Evolutionary conservation across 768 basidiomycete species (phyloP).

Genomic region (Naganishia kalamii): DNA sequence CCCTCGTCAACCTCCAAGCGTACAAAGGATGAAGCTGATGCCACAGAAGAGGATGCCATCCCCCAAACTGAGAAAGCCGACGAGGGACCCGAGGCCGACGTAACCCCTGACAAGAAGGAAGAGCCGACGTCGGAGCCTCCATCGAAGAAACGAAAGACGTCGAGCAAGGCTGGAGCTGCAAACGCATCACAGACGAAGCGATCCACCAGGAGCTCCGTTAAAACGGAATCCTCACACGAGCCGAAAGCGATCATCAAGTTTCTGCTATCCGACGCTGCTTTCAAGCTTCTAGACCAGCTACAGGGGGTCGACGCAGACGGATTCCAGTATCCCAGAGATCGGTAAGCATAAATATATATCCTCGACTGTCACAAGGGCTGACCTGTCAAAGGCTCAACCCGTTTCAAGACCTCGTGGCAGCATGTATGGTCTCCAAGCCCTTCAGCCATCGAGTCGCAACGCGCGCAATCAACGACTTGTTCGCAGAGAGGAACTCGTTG

Average conservation of each 20-base stretch:
- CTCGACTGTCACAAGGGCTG: background rate
- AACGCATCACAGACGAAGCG: too few relatives aligned
- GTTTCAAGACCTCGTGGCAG: constrained; percentile 1
- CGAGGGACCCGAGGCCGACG: too few relatives aligned
- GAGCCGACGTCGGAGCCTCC: too few relatives aligned
- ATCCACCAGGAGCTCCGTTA: too few relatives aligned
- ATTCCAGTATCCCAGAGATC: background rate
- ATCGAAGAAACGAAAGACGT: too few relatives aligned
- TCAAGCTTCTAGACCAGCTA: background rate
- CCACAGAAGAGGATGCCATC: too few relatives aligned
- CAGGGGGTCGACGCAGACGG: background rate
- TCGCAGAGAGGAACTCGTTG: background rate
- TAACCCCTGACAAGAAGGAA: too few relatives aligned
- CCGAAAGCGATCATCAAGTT: background rate
- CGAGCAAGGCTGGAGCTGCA: too few relatives aligned
- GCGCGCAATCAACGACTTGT: background rate
- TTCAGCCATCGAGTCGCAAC: background rate
- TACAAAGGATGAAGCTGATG: too few relatives aligned
- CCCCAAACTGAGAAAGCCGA: too few relatives aligned
- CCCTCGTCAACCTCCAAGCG: too few relatives aligned
- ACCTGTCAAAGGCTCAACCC: background rate
- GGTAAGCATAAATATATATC: background rate
- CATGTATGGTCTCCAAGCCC: constrained; percentile 6
- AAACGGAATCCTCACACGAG: background rate
- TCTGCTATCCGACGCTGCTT: background rate